Base-by-base conservation (phyloP, 176 grass and related monocot species). In the Triticum timopheevii region DNA sequence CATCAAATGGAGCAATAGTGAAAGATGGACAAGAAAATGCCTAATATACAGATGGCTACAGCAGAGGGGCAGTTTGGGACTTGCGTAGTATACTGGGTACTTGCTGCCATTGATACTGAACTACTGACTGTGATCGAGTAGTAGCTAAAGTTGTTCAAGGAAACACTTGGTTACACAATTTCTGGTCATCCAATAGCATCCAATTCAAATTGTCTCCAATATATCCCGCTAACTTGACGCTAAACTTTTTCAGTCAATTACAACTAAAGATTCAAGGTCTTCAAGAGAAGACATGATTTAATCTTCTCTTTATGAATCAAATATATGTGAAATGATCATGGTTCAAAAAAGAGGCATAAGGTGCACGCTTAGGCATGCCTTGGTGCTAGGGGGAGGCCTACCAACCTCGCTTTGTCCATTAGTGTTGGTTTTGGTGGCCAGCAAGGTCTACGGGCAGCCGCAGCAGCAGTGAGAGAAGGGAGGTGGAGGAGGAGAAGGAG, bases 241-340 rank as follows among this genome's bases (percentile, higher is more conserved):
- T 35, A 40, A 54, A 80, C 13, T 40, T 82, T 82, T 35, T 28
- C 73, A 83, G 78, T 47, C 27, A 28, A 63, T 61, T 45, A 35
- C 20, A 87, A 87, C 11, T 15, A 77, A 87, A 69, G n/a, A 84
- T 65, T 47, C 52, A 50, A 11, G 13, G 20, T n/a, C 58, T 63
- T 63, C 42, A 4, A 56, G 25, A 50, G 6, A 73, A 84, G 13
- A 72, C 54, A 73, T 10, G 6, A 72, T 16, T 72, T 47, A 52
- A 64, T 17, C n/a, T 65, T 23, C 27, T 27, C 3, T 22, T 61
- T 17, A 63, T 33, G 3, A 52, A 78, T 2, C 11, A 62, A 58
- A 83, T 52, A 52, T 52, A 52, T 52, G n/a, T 69, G 67, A 69
- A 69, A 69, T 69, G 33, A 8, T 33, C 67, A 69, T 69, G 11